A percentile compares a stretch with the other conserved stretches of the same genome.
Evolutionary conservation across 305 asterid species (phyloP).

Genomic region (Salvia sclarea): DNA sequence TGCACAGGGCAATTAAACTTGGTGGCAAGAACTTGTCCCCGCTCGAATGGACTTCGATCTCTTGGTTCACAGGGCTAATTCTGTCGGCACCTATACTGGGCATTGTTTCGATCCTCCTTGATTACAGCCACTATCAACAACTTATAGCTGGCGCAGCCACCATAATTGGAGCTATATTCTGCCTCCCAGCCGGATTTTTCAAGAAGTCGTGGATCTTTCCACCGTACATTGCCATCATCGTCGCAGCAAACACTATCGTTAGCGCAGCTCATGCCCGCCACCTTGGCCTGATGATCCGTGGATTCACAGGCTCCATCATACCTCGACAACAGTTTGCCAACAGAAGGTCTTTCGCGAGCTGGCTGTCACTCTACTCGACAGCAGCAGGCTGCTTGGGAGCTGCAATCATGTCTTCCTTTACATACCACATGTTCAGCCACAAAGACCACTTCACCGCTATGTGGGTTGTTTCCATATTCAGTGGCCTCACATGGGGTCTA

Average conservation of each 20-base stretch:
- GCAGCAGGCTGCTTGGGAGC: constrained; percentile 80
- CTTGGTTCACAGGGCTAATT: constrained; percentile 77
- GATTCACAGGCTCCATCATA: constrained; percentile 59
- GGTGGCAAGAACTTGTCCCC: constrained; percentile 55
- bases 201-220: constrained; percentile 72
- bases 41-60: constrained; percentile 75
- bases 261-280: constrained; percentile 69
- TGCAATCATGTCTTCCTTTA: constrained; percentile 69
- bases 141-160: constrained; percentile 72
- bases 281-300: constrained; percentile 73
- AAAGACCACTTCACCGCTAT: constrained; percentile 64
- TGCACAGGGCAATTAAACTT: constrained; percentile 49
- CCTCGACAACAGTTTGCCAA: constrained; percentile 43
- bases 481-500: constrained; percentile 77
- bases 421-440: constrained; percentile 68
- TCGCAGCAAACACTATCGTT: constrained; percentile 66
- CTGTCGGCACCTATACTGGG: constrained; percentile 72
- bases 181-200: constrained; percentile 86
- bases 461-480: constrained; percentile 87
- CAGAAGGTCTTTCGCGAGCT: constrained; percentile 58
- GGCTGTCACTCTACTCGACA: constrained; percentile 70
- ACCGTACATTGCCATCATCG: constrained; percentile 65
- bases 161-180: constrained; percentile 76
- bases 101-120: constrained; percentile 64
- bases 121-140: constrained; percentile 62